phyloP scores from a whole-genome alignment of 352 stramenopile genomes.

The Pythium guiyangense region DNA sequence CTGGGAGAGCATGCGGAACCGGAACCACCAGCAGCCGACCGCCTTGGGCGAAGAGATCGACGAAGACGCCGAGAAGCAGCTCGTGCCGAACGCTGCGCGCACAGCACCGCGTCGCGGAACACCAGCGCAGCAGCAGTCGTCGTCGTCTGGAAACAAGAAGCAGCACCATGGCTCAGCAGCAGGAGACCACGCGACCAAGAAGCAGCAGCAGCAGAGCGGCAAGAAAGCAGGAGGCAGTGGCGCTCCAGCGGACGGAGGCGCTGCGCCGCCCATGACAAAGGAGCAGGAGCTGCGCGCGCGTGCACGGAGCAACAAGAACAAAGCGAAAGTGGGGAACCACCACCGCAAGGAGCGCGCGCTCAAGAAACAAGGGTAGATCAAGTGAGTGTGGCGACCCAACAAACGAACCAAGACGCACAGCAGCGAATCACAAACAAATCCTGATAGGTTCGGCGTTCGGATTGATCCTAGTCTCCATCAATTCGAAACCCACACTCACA shows the following conservation, averaged over 20 bases:
- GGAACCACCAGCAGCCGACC: constrained; percentile 23
- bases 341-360: constrained; percentile 78
- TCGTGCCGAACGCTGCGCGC: constrained; percentile 6
- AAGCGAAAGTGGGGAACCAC: constrained; percentile 77
- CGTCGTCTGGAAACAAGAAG: no score
- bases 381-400: not conserved
- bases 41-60: constrained; percentile 12
- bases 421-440: no score
- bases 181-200: constrained; percentile 20
- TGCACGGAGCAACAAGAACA: constrained; percentile 65
- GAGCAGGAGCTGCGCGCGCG: constrained; percentile 42
- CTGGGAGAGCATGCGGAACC: constrained; percentile 69
- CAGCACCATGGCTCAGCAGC: no score
- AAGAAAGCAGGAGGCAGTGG: constrained; percentile 7
- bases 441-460: no score
- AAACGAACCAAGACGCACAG: no score
- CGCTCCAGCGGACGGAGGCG: not conserved
- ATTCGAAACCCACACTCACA: no score
- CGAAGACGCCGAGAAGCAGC: constrained; percentile 23
- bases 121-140: not conserved
- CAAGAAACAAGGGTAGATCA: constrained; percentile 42
- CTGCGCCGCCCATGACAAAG: constrained; percentile 7
- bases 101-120: not conserved
- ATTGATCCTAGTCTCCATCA: no score
- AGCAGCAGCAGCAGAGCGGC: not conserved